Evolutionary conservation across 805 yeast species (phyloP), one percentile per base, ranked within the genome.

Genomic region (Danielia oregonensis): DNA sequence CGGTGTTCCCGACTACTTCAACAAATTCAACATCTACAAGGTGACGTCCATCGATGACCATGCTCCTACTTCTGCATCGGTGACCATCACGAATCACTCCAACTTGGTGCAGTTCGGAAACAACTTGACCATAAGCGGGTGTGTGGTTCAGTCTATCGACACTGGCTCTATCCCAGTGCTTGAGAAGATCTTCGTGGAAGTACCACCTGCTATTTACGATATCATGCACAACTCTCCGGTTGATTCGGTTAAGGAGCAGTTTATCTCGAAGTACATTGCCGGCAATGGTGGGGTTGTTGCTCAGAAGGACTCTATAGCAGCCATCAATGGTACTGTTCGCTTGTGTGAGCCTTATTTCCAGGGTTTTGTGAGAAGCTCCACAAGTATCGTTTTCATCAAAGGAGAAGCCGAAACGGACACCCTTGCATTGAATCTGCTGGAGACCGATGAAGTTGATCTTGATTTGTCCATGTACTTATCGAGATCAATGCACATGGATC

Each of bases 301-400:
- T 19, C 70, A 65, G 29, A 74, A 71, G 16, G 76, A 72, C 40
- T 32, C 46, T 6, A 56, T 74, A 2, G 55, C 74, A 13, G 55
- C 53, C 4, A 48, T 76, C 13, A 69, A 70, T 42, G 83, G 83
- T 14, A 48, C 50, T 5, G 70, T 86, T 3, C 46, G 74, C 3
- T 68, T 79, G 16, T 76, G 87, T 52, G 94, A 85, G 46, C 95
- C 95, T 0, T 68, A 76, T 2, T 76, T 72, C 26, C 94, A 85
- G 52, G 95, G 95, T 1, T 44, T 54, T 5, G 48, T 82, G 1
- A 54, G 60, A 14, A 36, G 43, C 2, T 54, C 57, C 1, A 79
- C 91, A 0, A 63, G 63, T n/a, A 58, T 86, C 2, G 70, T 79
- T 2, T 57, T 84, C 19, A 72, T 79, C 12, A 72, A 68, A 39